phyloP scores from a whole-genome alignment of 352 stramenopile genomes.

The Pythium folliculosum region DNA sequence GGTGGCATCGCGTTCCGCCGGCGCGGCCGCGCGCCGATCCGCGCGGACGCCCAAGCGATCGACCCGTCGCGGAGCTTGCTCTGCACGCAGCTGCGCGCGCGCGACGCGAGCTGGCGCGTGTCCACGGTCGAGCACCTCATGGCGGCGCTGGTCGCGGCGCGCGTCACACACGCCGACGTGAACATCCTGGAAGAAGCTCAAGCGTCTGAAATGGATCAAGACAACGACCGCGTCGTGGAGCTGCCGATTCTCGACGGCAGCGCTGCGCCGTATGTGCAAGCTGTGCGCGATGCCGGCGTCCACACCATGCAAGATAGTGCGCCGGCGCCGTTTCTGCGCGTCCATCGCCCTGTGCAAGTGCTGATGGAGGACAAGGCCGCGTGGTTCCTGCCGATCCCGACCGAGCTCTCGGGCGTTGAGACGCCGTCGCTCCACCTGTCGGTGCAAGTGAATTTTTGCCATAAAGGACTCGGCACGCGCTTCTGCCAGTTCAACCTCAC shows the following conservation, averaged over 20 bases:
- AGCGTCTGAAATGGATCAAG: no score
- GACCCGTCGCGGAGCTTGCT: conserved; percentile 48
- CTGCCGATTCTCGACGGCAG: conserved; percentile 72
- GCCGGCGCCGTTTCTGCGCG: conserved; percentile 33
- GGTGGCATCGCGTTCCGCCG: conserved; percentile 20
- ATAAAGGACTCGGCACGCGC: conserved; percentile 52
- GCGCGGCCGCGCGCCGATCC: conserved; percentile 17
- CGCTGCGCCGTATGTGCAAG: conserved; percentile 45
- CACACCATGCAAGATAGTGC: conserved; percentile 25
- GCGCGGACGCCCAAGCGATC: conserved; percentile 39
- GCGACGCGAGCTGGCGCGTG: conserved; percentile 29
- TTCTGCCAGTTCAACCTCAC: conserved; percentile 44
- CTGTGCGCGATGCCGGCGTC: conserved; percentile 41
- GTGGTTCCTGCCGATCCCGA: conserved; percentile 58
- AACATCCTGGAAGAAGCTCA: no score
- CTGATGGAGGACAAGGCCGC: conserved; percentile 63
- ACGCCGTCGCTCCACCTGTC: conserved; percentile 50
- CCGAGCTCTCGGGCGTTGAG: conserved; percentile 15
- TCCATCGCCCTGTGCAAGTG: conserved; percentile 61
- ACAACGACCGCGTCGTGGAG: conserved; percentile 32
- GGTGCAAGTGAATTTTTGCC: conserved; percentile 71
- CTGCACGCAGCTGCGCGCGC: conserved; percentile 51
- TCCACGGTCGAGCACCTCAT: conserved; percentile 74
- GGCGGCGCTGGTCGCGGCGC: conserved; percentile 50
- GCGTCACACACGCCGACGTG: conserved; percentile 49